phyloP scores from a whole-genome alignment of 306 rosid species.

The Prunus mongolica region DNA sequence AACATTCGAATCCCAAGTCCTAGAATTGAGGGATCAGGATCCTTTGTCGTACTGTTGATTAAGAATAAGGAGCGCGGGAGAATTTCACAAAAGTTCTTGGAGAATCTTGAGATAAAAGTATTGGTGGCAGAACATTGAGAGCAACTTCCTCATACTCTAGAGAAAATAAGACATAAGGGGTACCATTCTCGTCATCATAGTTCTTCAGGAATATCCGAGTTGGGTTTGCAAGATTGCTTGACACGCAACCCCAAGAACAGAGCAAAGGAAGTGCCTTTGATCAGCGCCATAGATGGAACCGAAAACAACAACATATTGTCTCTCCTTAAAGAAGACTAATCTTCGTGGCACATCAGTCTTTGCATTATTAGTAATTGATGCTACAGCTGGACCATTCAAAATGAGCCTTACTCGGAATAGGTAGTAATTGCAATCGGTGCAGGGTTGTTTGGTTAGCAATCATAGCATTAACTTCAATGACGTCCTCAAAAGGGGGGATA shows the following conservation, averaged over 20 bases:
- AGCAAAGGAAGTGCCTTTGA: conserved; percentile 11
- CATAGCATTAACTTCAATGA: conserved; percentile 5
- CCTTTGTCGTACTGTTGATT: conserved; percentile 29
- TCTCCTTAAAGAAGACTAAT: conserved; percentile 19
- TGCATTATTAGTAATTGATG: conserved; percentile 32
- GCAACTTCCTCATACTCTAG: conserved; percentile 24
- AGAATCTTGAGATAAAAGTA: conserved; percentile 32
- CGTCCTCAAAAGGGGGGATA: conserved; percentile 3
- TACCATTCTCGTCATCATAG: conserved; percentile 13
- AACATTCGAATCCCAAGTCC: conserved; percentile 29
- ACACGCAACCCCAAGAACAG: conserved; percentile 7
- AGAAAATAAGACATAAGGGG: conserved; percentile 2
- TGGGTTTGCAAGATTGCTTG: conserved; percentile 20
- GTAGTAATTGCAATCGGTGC: conserved; percentile 21
- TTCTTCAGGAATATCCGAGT: conserved; percentile 19
- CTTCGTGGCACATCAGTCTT: conserved; percentile 17
- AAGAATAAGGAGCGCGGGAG: conserved; percentile 19
- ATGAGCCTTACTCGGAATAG: neutral
- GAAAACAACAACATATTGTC: conserved; percentile 22
- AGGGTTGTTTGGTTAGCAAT: conserved; percentile 63
- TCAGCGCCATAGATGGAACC: conserved; percentile 11
- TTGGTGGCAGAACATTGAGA: conserved; percentile 22
- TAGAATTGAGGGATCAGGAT: conserved; percentile 36
- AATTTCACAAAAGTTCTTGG: conserved; percentile 30
- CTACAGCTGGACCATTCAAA: conserved; percentile 25